Base-by-base conservation (phyloP, 345 rosid genomes). In the Camelina neglecta region DNA sequence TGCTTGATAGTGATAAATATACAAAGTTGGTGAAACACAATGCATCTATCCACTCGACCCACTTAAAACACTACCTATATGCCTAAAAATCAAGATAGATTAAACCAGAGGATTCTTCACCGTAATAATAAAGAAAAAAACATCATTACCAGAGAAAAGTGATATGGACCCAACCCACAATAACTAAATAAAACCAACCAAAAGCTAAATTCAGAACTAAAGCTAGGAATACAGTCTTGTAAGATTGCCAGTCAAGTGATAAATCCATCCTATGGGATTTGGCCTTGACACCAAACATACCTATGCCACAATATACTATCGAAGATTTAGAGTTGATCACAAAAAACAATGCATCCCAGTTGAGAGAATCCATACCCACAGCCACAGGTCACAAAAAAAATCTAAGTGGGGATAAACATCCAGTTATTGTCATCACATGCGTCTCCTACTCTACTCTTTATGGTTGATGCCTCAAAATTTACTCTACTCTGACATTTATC, bases 121-220 rank as follows among this genome's bases (percentile, higher is more conserved):
- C 13, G 12, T n/a, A 44, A 4, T 74, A 41, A 57, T 44, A 56
- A 18, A 3, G 4, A 59, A 71, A 29, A 47, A 18, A 67, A 18
- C 59, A 39, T 39, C 44, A 41, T 7, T 58, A 1, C 54, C 67
- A 67, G 10, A 24, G 6, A 6, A 48, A 63, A 18, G 18, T 67
- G 16, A 47, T 35, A 65, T 21, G 72, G 42, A 65, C 29, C 61
- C 42, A 74, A 55, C 72, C 39, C 50, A 65, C 36, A 31, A 55
- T 45, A 65, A 20, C n/a, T 4, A 15, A 39, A 26, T 4, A 15
- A 39, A 26, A 41, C 48, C 12, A 56, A 45, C 16, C 39, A 7
- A 23, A 39, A 9, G 61, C 49, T 16, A 58, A 67, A 67, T 7
- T 49, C 44, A 38, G 16, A 67, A 24, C 20, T 35, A 56, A 45